Evolutionary conservation across 2,329 filamentous ascomycete genomes (phyloP).

Genomic region (Monilinia laxa): DNA sequence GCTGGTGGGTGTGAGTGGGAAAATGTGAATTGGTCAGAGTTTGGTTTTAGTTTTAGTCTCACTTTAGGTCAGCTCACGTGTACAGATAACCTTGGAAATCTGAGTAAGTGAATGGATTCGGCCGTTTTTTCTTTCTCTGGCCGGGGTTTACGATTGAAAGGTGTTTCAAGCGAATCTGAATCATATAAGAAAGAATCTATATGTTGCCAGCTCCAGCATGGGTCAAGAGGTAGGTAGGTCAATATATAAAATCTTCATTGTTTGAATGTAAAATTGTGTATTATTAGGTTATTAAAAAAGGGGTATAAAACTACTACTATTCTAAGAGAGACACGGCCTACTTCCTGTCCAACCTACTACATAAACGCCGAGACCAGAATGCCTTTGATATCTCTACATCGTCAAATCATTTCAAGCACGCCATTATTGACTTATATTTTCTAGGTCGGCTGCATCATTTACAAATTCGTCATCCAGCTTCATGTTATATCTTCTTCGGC

Average conservation of each 20-base stretch:
- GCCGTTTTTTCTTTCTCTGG: too few species aligned
- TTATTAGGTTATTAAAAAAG: constrained; percentile 31
- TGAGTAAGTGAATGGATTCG: too few species aligned
- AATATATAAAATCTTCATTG: neutral
- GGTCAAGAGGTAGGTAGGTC: too few species aligned
- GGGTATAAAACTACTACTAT: constrained; percentile 19
- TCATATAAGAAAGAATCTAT: neutral
- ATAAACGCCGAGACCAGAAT: constrained; percentile 15
- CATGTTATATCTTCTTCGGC: constrained; percentile 31
- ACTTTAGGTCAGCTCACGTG: neutral
- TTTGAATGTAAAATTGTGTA: constrained; percentile 23
- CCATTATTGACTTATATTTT: constrained; percentile 2
- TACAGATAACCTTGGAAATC: too few species aligned
- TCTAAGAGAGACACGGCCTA: constrained; percentile 26
- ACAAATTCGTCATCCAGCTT: constrained; percentile 13
- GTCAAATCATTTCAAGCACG: constrained; percentile 30
- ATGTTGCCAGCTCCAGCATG: too few species aligned
- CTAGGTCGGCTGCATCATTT: constrained; percentile 10
- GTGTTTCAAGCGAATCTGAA: neutral
- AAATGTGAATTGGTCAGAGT: neutral
- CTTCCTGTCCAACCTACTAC: constrained; percentile 14
- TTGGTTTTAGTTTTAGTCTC: neutral
- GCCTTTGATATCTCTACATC: constrained; percentile 28
- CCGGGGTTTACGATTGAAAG: too few species aligned
- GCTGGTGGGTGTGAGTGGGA: neutral